Base-by-base conservation (phyloP, 495 filamentous ascomycete species). In the Hamigera avellanea region DNA sequence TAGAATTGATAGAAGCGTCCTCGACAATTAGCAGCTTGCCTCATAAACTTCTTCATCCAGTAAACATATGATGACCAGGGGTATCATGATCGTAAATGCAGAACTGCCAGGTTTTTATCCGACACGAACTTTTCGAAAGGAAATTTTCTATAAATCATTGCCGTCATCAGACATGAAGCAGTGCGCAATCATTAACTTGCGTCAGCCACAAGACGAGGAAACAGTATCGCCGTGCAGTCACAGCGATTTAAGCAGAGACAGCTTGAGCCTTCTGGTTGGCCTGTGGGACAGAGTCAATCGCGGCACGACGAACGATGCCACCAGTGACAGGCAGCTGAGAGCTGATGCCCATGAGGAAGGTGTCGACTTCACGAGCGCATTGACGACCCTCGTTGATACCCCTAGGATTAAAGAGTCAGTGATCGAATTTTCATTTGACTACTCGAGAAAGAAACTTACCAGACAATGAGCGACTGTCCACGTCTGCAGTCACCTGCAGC, bases 381-480 rank as follows among this genome's bases (percentile, higher is more conserved):
- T 87, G 82, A 45, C 91, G 82, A 52, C 91, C 91, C 69, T 99
- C 91, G 54, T 99, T 99, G 71, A 99, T 99, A 61, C 89, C 91
- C 85, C 82, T 86, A 40, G n/a, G 21, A 40, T 18, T 12, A 35
- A 7, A 33, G n/a, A 6, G 32, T 33, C 32, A 33, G 32, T n/a
- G n/a, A 12, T 5, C 5, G 32, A 35, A 19, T 33, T 33, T n/a
- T 13, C 3, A 18, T 3, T 26, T n/a, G 14, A 17, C 30, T 27
- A 9, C 7, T 5, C 14, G 17, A 6, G 27, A 14, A 19, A 32
- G 15, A 19, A 37, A 70, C 81, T 75, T 74, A 88, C 86, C 91
- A 99, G 45, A 99, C 91, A 61, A 99, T 96, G 36, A 99, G 69
- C 27, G 86, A 93, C 64, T 99, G 91, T 38, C 91, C 91, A 57